phyloP scores from a whole-genome alignment of 257 asterid genomes.

The Nicotiana otophora region DNA sequence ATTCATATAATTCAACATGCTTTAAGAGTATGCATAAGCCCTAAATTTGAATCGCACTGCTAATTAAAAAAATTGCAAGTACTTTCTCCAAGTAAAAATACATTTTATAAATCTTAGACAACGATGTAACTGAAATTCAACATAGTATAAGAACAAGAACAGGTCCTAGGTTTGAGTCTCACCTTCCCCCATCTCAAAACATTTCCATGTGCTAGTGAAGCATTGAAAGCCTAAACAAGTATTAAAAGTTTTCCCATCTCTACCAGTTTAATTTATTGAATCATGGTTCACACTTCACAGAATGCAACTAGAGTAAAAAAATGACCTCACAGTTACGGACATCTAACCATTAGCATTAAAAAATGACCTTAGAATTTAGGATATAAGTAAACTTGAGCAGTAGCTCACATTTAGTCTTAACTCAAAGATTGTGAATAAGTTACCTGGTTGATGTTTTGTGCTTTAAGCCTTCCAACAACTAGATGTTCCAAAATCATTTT shows the following conservation, averaged over 20 bases:
- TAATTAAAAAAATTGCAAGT: not conserved
- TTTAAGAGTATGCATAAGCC: not conserved
- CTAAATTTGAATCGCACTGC: not conserved
- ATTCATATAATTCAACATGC: not conserved
- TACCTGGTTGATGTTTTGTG: slow-evolving; percentile 95
- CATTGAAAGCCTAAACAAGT: not conserved
- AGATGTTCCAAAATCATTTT: slow-evolving; percentile 98
- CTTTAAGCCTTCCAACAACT: slow-evolving; percentile 94
- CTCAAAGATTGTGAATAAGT: not conserved
- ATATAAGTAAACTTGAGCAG: not conserved
- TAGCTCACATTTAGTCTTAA: not conserved
- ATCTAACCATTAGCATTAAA: not conserved
- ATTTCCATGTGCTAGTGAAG: not conserved
- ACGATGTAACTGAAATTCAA: not conserved
- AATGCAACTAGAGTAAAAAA: not conserved
- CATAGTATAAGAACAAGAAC: not conserved
- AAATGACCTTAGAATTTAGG: not conserved
- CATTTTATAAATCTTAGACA: not conserved
- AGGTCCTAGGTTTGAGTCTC: not conserved
- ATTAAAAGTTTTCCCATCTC: not conserved
- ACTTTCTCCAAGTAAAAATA: not conserved
- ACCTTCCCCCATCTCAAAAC: not conserved
- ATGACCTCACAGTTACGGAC: not conserved
- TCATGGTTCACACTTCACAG: not conserved
- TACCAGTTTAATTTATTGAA: not conserved